Base-by-base conservation (phyloP, 345 rosid genomes). In the Sisymbrium irio region DNA sequence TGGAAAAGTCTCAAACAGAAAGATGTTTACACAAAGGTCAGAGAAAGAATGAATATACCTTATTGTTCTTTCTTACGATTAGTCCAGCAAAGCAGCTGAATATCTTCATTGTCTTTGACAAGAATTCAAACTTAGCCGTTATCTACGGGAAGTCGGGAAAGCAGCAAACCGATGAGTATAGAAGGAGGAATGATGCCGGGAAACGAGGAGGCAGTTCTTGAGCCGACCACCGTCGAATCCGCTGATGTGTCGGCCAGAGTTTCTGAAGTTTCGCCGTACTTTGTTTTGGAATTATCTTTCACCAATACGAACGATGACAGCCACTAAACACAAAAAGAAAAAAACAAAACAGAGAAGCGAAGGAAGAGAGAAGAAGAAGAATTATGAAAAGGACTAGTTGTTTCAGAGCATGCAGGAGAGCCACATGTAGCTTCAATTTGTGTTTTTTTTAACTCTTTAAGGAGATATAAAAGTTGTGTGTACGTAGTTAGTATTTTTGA, bases 201-300 rank as follows among this genome's bases (percentile, higher is more conserved):
- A 78, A 76, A 69, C 70, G 58, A 79, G 77, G 79, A 73, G 49
- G 62, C 67, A 51, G 41, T 33, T 60, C 82, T 85, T 73, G 82
- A 59, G 77, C 88, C 81, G 73, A 88, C 79, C 62, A 46, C 79
- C 71, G 70, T 62, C 77, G 71, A 75, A 33, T 47, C 80, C 54
- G 65, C 79, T 39, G 46, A 54, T 71, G 71, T n/a, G 82, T 79
- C 85, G 87, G 98, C 92, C 97, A 93, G 96, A 89, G 86, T 84
- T 86, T 25, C 71, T 37, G 33, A 88, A 85, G 89, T 82, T 75
- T 77, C 78, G 67, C 64, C 7, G 2, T 51, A 46, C 59, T 77
- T 22, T 59, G 56, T 55, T 65, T 17, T 25, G 20, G 60, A 33
- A 19, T 28, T 19, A 54, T 72, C 22, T 32, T 46, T 77, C 84